phyloP scores from a whole-genome alignment of 441 rosid genomes.

The Erodium texanum region DNA sequence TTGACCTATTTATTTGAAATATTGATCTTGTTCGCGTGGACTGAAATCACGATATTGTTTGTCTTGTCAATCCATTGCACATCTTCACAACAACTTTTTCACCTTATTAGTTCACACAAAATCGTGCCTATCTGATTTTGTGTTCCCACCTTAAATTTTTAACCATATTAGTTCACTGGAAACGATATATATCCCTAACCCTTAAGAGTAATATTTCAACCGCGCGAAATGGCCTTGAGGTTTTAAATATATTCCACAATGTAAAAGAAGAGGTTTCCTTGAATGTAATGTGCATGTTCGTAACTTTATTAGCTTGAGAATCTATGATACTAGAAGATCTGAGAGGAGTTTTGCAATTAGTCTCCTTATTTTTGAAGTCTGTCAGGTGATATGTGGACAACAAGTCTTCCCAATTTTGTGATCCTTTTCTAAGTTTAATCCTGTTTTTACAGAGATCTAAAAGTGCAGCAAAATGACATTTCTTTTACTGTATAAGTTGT shows the following conservation, averaged over 20 bases:
- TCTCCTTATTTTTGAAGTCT: too few relatives aligned
- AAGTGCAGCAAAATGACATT: not conserved
- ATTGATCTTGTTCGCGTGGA: slow-evolving; percentile 1
- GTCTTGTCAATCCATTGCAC: not conserved
- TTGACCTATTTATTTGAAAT: not conserved
- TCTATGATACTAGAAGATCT: too few relatives aligned
- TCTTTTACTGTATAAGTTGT: not conserved
- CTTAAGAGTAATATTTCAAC: too few relatives aligned
- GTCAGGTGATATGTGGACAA: too few relatives aligned
- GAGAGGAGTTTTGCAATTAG: too few relatives aligned
- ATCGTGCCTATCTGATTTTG: not conserved
- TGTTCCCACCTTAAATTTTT: not conserved
- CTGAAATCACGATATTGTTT: not conserved
- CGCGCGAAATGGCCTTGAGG: too few relatives aligned
- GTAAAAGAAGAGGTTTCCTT: too few relatives aligned
- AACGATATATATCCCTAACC: too few relatives aligned
- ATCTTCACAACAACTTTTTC: not conserved
- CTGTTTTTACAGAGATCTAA: not conserved
- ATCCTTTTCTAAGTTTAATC: not conserved
- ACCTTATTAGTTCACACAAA: not conserved
- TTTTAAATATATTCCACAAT: too few relatives aligned
- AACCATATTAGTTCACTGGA: not conserved
- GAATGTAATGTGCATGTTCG: too few relatives aligned
- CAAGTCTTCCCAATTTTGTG: not conserved
- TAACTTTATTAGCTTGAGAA: too few relatives aligned